Conservation (phyloP, 164 flowering plant species). For the Amborella trichopoda region DNA sequence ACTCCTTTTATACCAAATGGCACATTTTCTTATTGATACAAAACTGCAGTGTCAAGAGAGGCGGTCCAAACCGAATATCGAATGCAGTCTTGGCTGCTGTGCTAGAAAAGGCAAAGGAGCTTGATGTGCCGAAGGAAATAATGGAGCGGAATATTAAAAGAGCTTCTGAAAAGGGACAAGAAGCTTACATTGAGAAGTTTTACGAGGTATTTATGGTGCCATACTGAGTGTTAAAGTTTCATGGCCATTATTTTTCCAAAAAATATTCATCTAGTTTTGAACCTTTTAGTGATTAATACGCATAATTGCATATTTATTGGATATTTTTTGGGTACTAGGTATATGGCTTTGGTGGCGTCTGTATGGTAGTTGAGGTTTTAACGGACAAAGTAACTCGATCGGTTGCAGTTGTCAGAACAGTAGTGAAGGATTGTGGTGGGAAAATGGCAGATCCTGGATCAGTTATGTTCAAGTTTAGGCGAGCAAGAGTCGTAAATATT, state of each 20-base stretch:
- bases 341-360: constrained; percentile 88
- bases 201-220: constrained; percentile 62
- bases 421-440: constrained; percentile 83
- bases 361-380: constrained; percentile 78
- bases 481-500: constrained; percentile 70
- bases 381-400: constrained; percentile 90
- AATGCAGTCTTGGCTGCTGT: constrained; percentile 62
- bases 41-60: constrained; percentile 61
- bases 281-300: neutral
- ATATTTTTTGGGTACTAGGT: constrained; percentile 34
- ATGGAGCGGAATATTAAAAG: constrained; percentile 86
- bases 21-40: neutral
- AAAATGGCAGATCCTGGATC: constrained; percentile 99
- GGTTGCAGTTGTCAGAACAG: constrained; percentile 71
- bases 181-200: constrained; percentile 80
- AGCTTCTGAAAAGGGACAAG: constrained; percentile 96
- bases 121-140: constrained; percentile 91
- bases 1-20: neutral
- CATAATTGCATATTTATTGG: neutral
- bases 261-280: neutral
- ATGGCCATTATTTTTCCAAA: neutral
- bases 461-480: constrained; percentile 79
- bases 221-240: neutral
- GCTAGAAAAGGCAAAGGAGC: constrained; percentile 87
- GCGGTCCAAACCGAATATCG: constrained; percentile 74